A percentile compares a stretch with the other conserved stretches of the same genome.
Conservation (phyloP, 2,329 filamentous ascomycete species). For the Colletotrichum plurivorum region DNA sequence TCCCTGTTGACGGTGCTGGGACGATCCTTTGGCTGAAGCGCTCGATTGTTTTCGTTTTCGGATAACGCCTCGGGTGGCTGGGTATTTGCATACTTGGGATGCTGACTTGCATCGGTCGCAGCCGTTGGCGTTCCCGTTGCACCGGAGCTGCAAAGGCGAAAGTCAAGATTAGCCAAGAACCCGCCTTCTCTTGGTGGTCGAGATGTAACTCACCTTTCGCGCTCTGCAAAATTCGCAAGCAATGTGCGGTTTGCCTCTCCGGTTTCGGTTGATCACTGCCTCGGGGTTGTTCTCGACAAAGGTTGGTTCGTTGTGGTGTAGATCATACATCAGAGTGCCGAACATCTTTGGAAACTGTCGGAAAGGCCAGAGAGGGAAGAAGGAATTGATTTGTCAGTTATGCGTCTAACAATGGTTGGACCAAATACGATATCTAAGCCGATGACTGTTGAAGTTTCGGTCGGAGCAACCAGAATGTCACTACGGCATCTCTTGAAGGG, state of each 20-base stretch:
- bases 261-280: conserved; percentile 16
- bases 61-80: neutral
- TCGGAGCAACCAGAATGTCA: neutral
- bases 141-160: conserved; percentile 8
- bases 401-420: no score
- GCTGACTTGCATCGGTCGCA: conserved; percentile 25
- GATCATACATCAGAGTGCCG: conserved; percentile 30
- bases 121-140: conserved; percentile 14
- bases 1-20: neutral
- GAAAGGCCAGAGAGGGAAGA: neutral
- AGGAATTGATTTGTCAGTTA: neutral
- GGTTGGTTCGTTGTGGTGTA: conserved; percentile 20
- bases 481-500: neutral
- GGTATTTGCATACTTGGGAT: conserved; percentile 20
- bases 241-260: conserved; percentile 15
- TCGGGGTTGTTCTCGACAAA: conserved; percentile 26
- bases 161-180: neutral
- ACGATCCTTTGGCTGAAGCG: neutral
- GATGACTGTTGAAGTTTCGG: neutral
- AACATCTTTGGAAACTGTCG: conserved; percentile 20
- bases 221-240: conserved; percentile 25
- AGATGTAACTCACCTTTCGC: conserved; percentile 5
- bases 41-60: conserved; percentile 24
- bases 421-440: neutral
- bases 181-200: no score